Evolutionary conservation across 305 asterid species (phyloP).

Genomic region (Nicotiana rustica): DNA sequence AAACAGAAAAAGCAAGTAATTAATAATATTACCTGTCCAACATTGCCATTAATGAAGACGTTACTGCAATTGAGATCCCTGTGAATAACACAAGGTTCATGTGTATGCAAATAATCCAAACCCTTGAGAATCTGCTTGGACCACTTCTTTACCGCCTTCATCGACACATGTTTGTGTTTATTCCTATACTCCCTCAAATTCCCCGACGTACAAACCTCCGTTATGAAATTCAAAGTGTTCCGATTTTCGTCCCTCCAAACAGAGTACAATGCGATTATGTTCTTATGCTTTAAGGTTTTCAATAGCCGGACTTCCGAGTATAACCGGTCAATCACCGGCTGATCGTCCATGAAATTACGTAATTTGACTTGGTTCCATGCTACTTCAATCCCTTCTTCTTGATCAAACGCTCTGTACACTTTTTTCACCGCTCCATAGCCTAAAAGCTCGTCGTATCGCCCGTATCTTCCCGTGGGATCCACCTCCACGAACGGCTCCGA

Average conservation of each 20-base stretch:
- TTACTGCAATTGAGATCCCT: constrained; percentile 89
- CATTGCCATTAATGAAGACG: constrained; percentile 82
- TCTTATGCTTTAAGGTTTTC: constrained; percentile 53
- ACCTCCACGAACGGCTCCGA: constrained; percentile 66
- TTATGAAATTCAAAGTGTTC: constrained; percentile 72
- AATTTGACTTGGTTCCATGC: constrained; percentile 89
- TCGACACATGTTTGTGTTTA: constrained; percentile 74
- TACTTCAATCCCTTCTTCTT: constrained; percentile 88
- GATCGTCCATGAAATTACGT: constrained; percentile 55
- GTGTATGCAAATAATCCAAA: constrained; percentile 72
- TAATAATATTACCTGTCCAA: constrained; percentile 63
- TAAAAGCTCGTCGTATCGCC: constrained; percentile 76
- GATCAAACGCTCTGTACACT: constrained; percentile 85
- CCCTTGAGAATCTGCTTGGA: constrained; percentile 78
- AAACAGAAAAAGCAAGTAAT: not conserved
- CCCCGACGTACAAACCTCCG: constrained; percentile 84
- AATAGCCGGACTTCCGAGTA: constrained; percentile 68
- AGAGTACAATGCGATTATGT: constrained; percentile 61
- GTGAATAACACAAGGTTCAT: constrained; percentile 76
- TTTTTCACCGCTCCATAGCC: constrained; percentile 80
- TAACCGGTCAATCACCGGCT: constrained; percentile 59
- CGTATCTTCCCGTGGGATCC: constrained; percentile 73
- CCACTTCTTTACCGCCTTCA: constrained; percentile 83
- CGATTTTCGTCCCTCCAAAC: constrained; percentile 71
- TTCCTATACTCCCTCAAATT: constrained; percentile 76